Evolutionary conservation across 2,329 filamentous ascomycete species (phyloP).

Genomic region (Colletotrichum scovillei): DNA sequence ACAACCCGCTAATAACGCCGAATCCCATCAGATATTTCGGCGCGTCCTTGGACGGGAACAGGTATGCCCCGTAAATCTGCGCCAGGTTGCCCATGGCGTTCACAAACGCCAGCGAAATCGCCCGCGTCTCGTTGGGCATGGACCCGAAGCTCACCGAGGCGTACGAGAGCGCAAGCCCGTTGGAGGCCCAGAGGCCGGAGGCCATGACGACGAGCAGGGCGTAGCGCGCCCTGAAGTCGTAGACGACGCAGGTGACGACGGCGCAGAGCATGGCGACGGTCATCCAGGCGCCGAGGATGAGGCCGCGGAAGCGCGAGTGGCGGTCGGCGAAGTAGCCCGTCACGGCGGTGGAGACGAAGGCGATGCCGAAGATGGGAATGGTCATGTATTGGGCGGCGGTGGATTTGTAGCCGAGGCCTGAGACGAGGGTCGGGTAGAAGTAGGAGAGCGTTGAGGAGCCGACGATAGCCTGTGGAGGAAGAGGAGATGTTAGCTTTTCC

Average conservation of each 20-base stretch:
- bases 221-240: slow-evolving; percentile 63
- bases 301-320: slow-evolving; percentile 54
- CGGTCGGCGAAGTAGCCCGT: slow-evolving; percentile 61
- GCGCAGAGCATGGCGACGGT: slow-evolving; percentile 50
- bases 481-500: background rate
- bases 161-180: slow-evolving; percentile 62
- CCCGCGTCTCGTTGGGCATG: slow-evolving; percentile 61
- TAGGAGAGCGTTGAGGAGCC: slow-evolving; percentile 46
- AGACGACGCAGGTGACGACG: slow-evolving; percentile 58
- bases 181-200: slow-evolving; percentile 64
- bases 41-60: slow-evolving; percentile 60
- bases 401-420: slow-evolving; percentile 44
- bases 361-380: slow-evolving; percentile 63
- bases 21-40: slow-evolving; percentile 62
- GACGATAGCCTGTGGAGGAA: slow-evolving; percentile 41
- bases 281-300: slow-evolving; percentile 62
- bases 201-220: slow-evolving; percentile 66
- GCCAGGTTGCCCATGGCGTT: slow-evolving; percentile 67
- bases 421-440: slow-evolving; percentile 48
- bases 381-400: slow-evolving; percentile 51
- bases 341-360: slow-evolving; percentile 60
- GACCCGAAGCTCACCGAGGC: slow-evolving; percentile 62
- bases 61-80: slow-evolving; percentile 65
- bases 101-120: slow-evolving; percentile 57
- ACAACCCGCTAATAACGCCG: slow-evolving; percentile 36